Evolutionary conservation across 257 asterid species (phyloP), one percentile per base, ranked within the genome.

Genomic region (Fraxinus americana): DNA sequence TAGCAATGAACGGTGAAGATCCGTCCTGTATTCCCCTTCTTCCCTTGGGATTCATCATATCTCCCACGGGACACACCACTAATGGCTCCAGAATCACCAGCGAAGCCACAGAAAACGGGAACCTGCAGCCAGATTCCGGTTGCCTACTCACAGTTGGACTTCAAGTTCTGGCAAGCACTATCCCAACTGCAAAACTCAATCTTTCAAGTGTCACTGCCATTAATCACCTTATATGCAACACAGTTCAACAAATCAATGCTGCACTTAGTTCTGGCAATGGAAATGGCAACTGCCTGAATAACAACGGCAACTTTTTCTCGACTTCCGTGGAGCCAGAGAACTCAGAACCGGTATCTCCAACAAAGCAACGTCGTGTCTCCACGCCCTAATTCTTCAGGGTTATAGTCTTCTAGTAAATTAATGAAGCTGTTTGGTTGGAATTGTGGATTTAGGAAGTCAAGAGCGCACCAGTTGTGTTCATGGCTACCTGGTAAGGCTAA

Each of bases 1-100:
- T 89, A 71, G 99, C 92, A 36, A 95, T 95, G 98, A 91, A 82
- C 76, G 99, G 99, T 7, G 97, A 89, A 81, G 99, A 93, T 43
- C 96, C 97, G 0, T 89, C 96, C 9, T 82, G 92, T 87, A 90
- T 93, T 17, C 91, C 98, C 74, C 91, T 95, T 39, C 93, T 95
- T 25, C 99, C 99, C 0, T 68, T 90, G 73, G 99, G 99, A 25
- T 95, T 95, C 57, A 86, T 90, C 72, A 75, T 94, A 7, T 85
- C 84, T 43, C 98, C 99, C 2, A 73, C 83, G 78, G 75, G 35
- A 2, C 81, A 54, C 41, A 6, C 79, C 52, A 78, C 38, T 79
- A 71, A 77, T 6, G 79, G 66, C 68, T 11, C 72, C 32, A 66
- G 21, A 77, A 17, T 21, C 0, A 38, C 75, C 71, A 65, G 10